Evolutionary conservation across 2,329 filamentous ascomycete genomes (phyloP), one percentile per base, ranked within the genome.

Genomic region (Harringtonia aguacate): DNA sequence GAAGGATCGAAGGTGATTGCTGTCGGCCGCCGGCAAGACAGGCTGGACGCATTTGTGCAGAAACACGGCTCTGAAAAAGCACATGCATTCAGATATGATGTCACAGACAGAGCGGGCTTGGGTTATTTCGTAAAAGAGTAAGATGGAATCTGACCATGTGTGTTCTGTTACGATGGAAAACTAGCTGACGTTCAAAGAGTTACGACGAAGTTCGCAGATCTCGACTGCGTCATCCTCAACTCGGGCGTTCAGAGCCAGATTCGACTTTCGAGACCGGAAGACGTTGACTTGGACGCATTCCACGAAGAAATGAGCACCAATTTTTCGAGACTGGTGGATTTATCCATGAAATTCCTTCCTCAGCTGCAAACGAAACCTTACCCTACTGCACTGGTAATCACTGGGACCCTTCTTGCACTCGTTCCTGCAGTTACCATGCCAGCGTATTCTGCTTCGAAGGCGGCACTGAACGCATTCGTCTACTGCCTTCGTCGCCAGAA

Each of bases 1-100:
- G 58, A 64, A 44, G 72, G 69, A 39, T 59, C 67, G 42, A 69
- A 70, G 49, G 72, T 79, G 24, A 70, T 75, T 22, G 71, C 65
- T 6, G 70, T 76, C 6, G 75, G 74, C 18, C 63, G 72, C n/a
- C 64, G 72, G 27, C 51, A 67, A 48, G 65, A 72, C 8, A 61
- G 65, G 9, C 63, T 77, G 1, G 66, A 74, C 17, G 59, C 58
- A 1, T 69, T 77, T 42, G 66, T 69, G 1, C 49, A 56, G 4
- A 61, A 64, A 37, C 58, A 73, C 49, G 69, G 69, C 29, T 46
- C 52, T 8, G 58, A 61, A 8, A 67, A 65, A 36, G 64, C 67
- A 27, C 61, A 56, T 18, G 58, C 56, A 2, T 50, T 68, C 1
- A 53, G 50, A 10, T 70, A 70, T 45, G 73, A 77, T 51, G 66